Percentiles rank a stretch among this genome's conserved stretches.
phyloP scores from a whole-genome alignment of 2,329 filamentous ascomycete genomes.

The Hymenoscyphus linearis region DNA sequence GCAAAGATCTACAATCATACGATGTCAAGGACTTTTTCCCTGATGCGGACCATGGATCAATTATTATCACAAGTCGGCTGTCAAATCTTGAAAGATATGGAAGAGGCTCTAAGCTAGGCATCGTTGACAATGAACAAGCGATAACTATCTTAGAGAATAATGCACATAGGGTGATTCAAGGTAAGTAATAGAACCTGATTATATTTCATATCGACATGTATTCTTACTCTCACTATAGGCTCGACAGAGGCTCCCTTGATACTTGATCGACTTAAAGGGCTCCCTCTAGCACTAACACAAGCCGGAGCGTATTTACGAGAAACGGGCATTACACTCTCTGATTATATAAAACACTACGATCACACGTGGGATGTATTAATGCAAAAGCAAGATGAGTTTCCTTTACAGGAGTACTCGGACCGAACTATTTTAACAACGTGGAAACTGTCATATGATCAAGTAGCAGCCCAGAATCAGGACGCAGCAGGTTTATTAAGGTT shows the following conservation, averaged over 20 bases:
- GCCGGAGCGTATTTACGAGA: conserved; percentile 41
- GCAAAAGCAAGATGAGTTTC: conserved; percentile 31
- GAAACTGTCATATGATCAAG: conserved; percentile 36
- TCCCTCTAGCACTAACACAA: conserved; percentile 42
- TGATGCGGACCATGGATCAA: conserved; percentile 11
- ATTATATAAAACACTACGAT: conserved; percentile 38
- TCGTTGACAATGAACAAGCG: conserved; percentile 8
- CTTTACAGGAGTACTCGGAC: conserved; percentile 35
- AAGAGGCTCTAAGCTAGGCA: conserved; percentile 7
- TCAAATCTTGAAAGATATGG: conserved; percentile 9
- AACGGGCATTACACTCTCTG: conserved; percentile 36
- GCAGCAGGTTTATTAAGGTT: conserved; percentile 36
- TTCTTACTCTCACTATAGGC: conserved; percentile 6
- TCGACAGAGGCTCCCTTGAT: conserved; percentile 6
- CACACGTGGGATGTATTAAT: conserved; percentile 34
- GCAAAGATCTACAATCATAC: conserved; percentile 9
- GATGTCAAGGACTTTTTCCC: conserved; percentile 11
- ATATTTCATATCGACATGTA: conserved; percentile 3
- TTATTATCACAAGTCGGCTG: conserved; percentile 21
- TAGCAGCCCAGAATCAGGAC: conserved; percentile 27
- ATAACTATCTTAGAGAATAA: conserved; percentile 10
- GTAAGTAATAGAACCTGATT: conserved; percentile 8
- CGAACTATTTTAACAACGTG: conserved; percentile 35
- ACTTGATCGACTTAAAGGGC: conserved; percentile 29
- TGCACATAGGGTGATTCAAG: conserved; percentile 5